Percentiles rank a stretch among this genome's conserved stretches.
These are phyloP conservation scores for Maudiozyma saulgeensis DNA, from an alignment of 805 yeast species.

Conservation along the genomic window DNA sequence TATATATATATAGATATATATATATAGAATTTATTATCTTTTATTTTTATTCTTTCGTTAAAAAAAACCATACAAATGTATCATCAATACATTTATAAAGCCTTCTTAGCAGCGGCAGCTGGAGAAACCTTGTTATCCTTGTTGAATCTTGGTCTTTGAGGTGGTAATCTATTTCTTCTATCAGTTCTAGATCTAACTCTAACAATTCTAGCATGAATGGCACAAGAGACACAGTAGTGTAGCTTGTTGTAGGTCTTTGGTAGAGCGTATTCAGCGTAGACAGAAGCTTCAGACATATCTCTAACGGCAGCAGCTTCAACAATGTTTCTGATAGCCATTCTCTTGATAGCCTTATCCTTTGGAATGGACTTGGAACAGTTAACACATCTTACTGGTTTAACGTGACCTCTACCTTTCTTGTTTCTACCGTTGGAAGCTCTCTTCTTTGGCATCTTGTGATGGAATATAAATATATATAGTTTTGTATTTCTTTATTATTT, in stretches of 20 bases:
- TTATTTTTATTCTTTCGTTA: neutral
- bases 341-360: constrained; percentile 99
- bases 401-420: constrained; percentile 99
- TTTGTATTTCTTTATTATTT: neutral
- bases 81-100: constrained; percentile 35
- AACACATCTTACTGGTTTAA: constrained; percentile 98
- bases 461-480: neutral
- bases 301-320: constrained; percentile 99
- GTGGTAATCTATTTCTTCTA: constrained; percentile 99
- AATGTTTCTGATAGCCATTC: constrained; percentile 99
- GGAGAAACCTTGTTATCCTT: constrained; percentile 94
- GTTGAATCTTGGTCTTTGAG: constrained; percentile 98
- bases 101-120: constrained; percentile 95
- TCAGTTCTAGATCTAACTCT: constrained; percentile 99
- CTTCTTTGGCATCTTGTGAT: constrained; percentile 92
- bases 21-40: too few relatives aligned
- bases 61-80: neutral
- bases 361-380: constrained; percentile 99
- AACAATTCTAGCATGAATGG: constrained; percentile 99
- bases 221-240: constrained; percentile 99
- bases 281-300: constrained; percentile 99
- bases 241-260: constrained; percentile 99
- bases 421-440: constrained; percentile 99
- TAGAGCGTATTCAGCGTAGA: constrained; percentile 96
- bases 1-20: neutral